Percentiles rank a stretch among this genome's conserved stretches.
Evolutionary conservation across 2,329 filamentous ascomycete species (phyloP).

Genomic region (Penicillium sp.): DNA sequence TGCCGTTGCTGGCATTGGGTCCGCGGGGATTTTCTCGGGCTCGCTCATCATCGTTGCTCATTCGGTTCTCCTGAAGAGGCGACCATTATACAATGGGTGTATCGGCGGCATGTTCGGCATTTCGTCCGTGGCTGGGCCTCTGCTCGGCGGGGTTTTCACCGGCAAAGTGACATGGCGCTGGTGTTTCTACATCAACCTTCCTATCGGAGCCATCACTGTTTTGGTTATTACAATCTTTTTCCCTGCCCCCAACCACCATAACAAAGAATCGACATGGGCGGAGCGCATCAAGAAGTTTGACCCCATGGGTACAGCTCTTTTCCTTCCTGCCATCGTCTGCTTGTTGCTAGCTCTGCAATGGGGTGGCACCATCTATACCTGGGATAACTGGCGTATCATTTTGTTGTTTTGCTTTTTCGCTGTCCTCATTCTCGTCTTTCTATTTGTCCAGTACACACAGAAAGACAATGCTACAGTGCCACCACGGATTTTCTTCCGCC

Average conservation of each 20-base stretch:
- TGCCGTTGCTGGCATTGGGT: conserved; percentile 34
- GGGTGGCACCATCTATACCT: conserved; percentile 23
- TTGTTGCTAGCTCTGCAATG: conserved; percentile 25
- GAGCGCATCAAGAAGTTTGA: conserved; percentile 43
- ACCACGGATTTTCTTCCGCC: conserved; percentile 49
- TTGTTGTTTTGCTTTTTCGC: conserved; percentile 19
- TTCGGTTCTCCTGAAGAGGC: conserved; percentile 52
- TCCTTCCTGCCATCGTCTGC: conserved; percentile 27
- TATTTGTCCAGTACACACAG: conserved; percentile 45
- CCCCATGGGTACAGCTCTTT: conserved; percentile 34
- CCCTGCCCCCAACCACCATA: conserved; percentile 33
- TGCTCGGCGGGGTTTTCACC: conserved; percentile 47
- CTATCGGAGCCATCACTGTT: conserved; percentile 41
- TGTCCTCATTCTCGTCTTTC: conserved; percentile 44
- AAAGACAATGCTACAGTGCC: conserved; percentile 53
- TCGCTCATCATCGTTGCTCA: conserved; percentile 24
- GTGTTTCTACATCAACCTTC: conserved; percentile 48
- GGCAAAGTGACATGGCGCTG: conserved; percentile 41
- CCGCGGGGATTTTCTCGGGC: conserved; percentile 32
- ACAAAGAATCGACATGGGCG: conserved; percentile 24
- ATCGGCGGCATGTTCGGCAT: conserved; percentile 58
- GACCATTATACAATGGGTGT: conserved; percentile 44
- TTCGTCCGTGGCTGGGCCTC: conserved; percentile 43
- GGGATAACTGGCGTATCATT: conserved; percentile 22
- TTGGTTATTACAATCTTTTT: conserved; percentile 50